Evolutionary conservation across 2,329 filamentous ascomycete genomes (phyloP).

Genomic region (Clarireedia sp.): DNA sequence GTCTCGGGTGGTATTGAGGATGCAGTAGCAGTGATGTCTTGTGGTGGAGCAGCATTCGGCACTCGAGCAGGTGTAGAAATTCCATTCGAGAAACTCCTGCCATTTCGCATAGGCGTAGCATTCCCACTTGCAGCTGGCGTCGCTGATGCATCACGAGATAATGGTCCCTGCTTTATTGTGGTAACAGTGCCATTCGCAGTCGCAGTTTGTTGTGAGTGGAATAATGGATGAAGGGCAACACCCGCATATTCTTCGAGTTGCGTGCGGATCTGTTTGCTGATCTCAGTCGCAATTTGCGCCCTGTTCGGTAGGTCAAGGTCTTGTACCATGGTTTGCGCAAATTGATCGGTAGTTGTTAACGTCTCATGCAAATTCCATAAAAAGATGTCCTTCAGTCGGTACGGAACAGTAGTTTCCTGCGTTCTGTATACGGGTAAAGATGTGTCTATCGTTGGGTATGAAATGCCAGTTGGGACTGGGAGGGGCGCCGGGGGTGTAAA

Average conservation of each 20-base stretch:
- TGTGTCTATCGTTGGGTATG: constrained; percentile 56
- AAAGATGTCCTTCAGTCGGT: constrained; percentile 89
- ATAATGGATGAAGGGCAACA: constrained; percentile 86
- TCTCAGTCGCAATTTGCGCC: constrained; percentile 61
- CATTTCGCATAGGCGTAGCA: constrained; percentile 49
- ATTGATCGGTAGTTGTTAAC: constrained; percentile 88
- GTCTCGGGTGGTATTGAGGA: constrained; percentile 55
- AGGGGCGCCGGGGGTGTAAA: constrained; percentile 61
- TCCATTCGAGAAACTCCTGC: constrained; percentile 34
- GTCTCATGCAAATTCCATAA: constrained; percentile 97
- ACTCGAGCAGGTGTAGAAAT: constrained; percentile 41
- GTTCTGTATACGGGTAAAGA: constrained; percentile 69
- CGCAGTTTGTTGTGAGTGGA: constrained; percentile 50
- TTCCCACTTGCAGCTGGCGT: constrained; percentile 41
- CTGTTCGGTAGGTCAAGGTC: constrained; percentile 85
- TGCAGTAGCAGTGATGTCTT: constrained; percentile 61
- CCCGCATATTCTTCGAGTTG: constrained; percentile 95
- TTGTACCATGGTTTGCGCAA: constrained; percentile 82
- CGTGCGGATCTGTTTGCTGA: constrained; percentile 88
- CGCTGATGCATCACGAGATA: constrained; percentile 34
- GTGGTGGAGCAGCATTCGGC: constrained; percentile 31
- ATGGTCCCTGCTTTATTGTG: constrained; percentile 23
- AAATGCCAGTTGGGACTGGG: constrained; percentile 52
- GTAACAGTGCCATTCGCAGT: constrained; percentile 29
- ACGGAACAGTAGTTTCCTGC: constrained; percentile 73